A percentile compares a stretch with the other conserved stretches of the same genome.
These are phyloP conservation scores for Rhizopogon rudus DNA, from an alignment of 768 basidiomycete genomes.

Conservation along the genomic window DNA sequence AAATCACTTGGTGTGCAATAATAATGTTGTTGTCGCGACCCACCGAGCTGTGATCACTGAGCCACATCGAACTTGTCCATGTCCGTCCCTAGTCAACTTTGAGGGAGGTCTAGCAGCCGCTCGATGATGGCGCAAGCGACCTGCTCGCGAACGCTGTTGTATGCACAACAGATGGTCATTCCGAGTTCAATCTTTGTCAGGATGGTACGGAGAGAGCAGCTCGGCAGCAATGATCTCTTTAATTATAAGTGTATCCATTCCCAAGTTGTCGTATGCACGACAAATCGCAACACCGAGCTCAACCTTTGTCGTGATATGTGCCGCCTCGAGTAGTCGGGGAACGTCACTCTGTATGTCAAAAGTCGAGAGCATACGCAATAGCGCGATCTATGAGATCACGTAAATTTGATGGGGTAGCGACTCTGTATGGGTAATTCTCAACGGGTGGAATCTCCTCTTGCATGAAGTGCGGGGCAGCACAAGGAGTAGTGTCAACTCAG, in stretches of 20 bases:
- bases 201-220: slow-evolving; percentile 43
- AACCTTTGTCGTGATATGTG: slow-evolving; percentile 76
- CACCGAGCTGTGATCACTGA: no score
- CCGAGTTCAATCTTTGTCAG: no score
- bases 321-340: slow-evolving; percentile 64
- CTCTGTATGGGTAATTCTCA: slow-evolving; percentile 53
- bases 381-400: slow-evolving; percentile 72
- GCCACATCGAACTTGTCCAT: no score
- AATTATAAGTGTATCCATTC: slow-evolving; percentile 59
- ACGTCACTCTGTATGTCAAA: slow-evolving; percentile 66
- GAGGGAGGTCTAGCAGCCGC: no score
- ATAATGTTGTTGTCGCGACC: no score
- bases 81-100: no score
- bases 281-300: slow-evolving; percentile 90
- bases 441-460: slow-evolving; percentile 54
- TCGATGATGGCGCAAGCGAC: no score
- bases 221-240: slow-evolving; percentile 71
- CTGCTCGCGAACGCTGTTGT: no score
- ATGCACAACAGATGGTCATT: no score
- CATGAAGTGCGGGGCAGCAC: slow-evolving; percentile 20
- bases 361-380: slow-evolving; percentile 75
- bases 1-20: no score
- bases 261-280: slow-evolving; percentile 80
- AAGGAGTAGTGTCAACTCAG: slow-evolving; percentile 35
- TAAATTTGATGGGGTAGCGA: slow-evolving; percentile 56